A percentile compares a stretch with the other conserved stretches of the same genome.
Conservation (phyloP, 2,329 filamentous ascomycete species). For the Rutstroemia sp. region DNA sequence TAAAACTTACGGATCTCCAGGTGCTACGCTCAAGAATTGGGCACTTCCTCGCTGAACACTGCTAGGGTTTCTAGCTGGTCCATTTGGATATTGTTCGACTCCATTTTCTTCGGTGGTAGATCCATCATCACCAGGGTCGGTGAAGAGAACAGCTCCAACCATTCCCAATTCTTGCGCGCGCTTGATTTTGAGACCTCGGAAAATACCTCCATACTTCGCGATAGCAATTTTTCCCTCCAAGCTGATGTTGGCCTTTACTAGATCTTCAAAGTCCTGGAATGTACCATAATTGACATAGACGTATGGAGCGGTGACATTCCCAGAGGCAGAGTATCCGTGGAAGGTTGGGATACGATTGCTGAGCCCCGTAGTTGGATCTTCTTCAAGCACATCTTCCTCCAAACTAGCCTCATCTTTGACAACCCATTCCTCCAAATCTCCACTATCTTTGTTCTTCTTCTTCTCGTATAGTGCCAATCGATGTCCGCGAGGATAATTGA, state of each 20-base stretch:
- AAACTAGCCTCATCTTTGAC: slow-evolving; percentile 75
- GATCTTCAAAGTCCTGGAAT: slow-evolving; percentile 76
- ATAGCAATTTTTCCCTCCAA: slow-evolving; percentile 82
- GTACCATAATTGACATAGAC: slow-evolving; percentile 92
- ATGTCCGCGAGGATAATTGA: slow-evolving; percentile 71
- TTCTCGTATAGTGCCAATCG: slow-evolving; percentile 58
- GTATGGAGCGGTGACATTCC: slow-evolving; percentile 81
- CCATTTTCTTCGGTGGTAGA: slow-evolving; percentile 76
- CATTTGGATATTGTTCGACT: slow-evolving; percentile 70
- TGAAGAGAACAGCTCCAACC: slow-evolving; percentile 78
- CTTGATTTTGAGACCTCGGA: slow-evolving; percentile 88
- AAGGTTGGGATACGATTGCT: slow-evolving; percentile 76
- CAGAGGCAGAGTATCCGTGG: slow-evolving; percentile 88
- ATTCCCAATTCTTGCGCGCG: slow-evolving; percentile 85
- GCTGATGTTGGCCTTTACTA: slow-evolving; percentile 65
- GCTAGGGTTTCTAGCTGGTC: slow-evolving; percentile 79
- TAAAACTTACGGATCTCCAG: slow-evolving; percentile 65
- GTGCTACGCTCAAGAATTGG: slow-evolving; percentile 65
- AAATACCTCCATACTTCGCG: slow-evolving; percentile 76
- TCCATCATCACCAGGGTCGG: slow-evolving; percentile 84
- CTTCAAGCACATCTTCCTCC: slow-evolving; percentile 74
- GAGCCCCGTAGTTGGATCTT: slow-evolving; percentile 72
- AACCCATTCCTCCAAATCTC: slow-evolving; percentile 41
- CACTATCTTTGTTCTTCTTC: slow-evolving; percentile 34
- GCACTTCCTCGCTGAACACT: slow-evolving; percentile 86